phyloP scores from a whole-genome alignment of 2,329 filamentous ascomycete species.

The Neofusicoccum parvum region DNA sequence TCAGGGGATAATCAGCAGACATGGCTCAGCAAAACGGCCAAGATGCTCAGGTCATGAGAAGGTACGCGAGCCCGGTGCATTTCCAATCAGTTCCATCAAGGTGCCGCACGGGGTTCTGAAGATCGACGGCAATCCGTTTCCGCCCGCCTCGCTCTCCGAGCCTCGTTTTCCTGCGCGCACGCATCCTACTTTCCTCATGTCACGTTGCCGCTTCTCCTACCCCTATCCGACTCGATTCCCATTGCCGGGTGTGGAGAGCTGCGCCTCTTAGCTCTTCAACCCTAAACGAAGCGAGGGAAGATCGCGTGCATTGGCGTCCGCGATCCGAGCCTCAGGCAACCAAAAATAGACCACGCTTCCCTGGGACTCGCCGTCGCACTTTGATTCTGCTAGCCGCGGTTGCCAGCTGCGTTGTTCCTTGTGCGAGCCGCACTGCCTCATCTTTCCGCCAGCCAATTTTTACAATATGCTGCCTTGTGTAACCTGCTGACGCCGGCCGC shows the following conservation, averaged over 20 bases:
- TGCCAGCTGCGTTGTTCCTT: neutral
- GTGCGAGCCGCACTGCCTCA: conserved; percentile 4
- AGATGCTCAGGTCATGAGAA: conserved; percentile 23
- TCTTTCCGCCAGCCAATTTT: neutral
- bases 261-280: conserved; percentile 19
- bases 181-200: neutral
- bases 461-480: conserved; percentile 3
- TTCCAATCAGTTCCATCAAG: conserved; percentile 16
- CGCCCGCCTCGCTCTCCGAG: conserved; percentile 14
- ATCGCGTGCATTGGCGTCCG: conserved; percentile 43
- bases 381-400: conserved; percentile 8
- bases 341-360: conserved; percentile 22
- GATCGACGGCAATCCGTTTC: conserved; percentile 5
- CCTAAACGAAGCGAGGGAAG: conserved; percentile 30
- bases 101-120: conserved; percentile 14
- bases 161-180: neutral
- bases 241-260: conserved; percentile 15
- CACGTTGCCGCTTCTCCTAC: conserved; percentile 1
- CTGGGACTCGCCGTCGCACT: conserved; percentile 15
- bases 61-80: conserved; percentile 16
- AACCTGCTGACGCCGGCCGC: conserved; percentile 21
- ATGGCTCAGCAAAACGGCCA: conserved; percentile 21
- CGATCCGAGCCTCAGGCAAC: conserved; percentile 32
- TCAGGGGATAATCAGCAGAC: conserved; percentile 15
- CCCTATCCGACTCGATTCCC: conserved; percentile 9